Conservation (phyloP, 2,329 filamentous ascomycete genomes). For the Neodidymelliopsis sp. region DNA sequence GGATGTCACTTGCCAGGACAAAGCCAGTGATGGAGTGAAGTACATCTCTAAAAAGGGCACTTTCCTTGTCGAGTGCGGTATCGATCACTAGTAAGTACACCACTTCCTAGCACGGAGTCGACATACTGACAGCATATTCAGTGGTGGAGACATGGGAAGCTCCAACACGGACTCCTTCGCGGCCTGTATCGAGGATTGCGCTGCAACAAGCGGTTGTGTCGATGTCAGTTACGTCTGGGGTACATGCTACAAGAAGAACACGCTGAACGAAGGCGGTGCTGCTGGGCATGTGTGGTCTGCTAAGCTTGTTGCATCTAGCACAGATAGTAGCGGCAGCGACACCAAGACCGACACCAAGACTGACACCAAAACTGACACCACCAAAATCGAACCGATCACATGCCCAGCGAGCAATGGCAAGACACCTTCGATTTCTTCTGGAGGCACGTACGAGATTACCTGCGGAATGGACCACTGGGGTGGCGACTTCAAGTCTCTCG, state of each 20-base stretch:
- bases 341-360: slow-evolving; percentile 3
- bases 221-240: slow-evolving; percentile 15
- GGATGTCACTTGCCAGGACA: slow-evolving; percentile 10
- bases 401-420: slow-evolving; percentile 12
- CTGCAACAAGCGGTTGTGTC: slow-evolving; percentile 11
- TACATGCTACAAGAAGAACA: slow-evolving; percentile 13
- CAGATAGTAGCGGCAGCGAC: neutral
- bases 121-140: neutral
- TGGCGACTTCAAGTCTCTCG: slow-evolving; percentile 14
- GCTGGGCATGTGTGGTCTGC: slow-evolving; percentile 15
- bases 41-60: slow-evolving; percentile 13
- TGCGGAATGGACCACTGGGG: slow-evolving; percentile 10
- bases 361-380: neutral
- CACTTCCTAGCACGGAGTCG: too few relatives aligned
- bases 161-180: slow-evolving; percentile 10
- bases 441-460: slow-evolving; percentile 15
- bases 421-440: slow-evolving; percentile 7
- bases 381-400: slow-evolving; percentile 3
- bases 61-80: slow-evolving; percentile 13
- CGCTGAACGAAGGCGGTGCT: slow-evolving; percentile 10
- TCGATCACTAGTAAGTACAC: slow-evolving; percentile 8
- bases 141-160: slow-evolving; percentile 12
- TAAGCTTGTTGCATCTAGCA: slow-evolving; percentile 4
- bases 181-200: slow-evolving; percentile 15
- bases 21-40: slow-evolving; percentile 13